A percentile compares a stretch with the other conserved stretches of the same genome.
Evolutionary conservation across 441 rosid genomes (phyloP).

Genomic region (Omphalea diandra): DNA sequence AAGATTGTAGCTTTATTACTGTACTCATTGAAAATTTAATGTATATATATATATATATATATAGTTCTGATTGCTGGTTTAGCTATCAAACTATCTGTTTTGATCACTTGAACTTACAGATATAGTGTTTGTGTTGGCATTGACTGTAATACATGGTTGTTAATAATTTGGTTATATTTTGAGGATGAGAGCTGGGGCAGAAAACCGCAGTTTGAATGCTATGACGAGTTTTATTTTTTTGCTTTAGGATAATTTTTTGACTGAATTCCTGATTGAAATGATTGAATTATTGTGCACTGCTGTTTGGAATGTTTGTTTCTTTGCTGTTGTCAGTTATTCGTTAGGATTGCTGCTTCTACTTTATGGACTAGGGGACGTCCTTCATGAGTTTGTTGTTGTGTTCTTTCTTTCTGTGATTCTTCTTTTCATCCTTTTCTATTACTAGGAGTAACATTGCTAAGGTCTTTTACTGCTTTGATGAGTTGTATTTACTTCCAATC

Average conservation of each 20-base stretch:
- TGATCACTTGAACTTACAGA: too few relatives aligned
- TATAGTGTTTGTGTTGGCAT: background rate
- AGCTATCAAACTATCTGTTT: background rate
- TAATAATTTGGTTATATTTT: constrained; percentile 3
- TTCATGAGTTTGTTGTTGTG: too few relatives aligned
- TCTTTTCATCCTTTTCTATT: background rate
- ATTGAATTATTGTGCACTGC: background rate
- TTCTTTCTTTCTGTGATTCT: background rate
- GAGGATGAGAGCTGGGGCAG: background rate
- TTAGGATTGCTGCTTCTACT: background rate
- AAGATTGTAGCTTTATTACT: background rate
- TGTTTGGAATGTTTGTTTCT: background rate
- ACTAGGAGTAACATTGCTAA: background rate
- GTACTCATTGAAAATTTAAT: background rate
- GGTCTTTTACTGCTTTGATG: background rate
- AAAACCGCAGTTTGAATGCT: background rate
- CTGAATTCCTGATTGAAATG: too few relatives aligned
- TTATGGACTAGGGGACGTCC: too few relatives aligned
- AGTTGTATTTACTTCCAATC: background rate
- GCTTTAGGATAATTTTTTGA: too few relatives aligned
- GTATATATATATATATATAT: background rate
- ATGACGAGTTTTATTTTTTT: too few relatives aligned
- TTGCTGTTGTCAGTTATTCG: background rate
- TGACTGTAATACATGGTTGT: too few relatives aligned
- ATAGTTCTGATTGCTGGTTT: too few relatives aligned